Base-by-base conservation (phyloP, 2,329 filamentous ascomycete species). In the Monosporascus sp. region DNA sequence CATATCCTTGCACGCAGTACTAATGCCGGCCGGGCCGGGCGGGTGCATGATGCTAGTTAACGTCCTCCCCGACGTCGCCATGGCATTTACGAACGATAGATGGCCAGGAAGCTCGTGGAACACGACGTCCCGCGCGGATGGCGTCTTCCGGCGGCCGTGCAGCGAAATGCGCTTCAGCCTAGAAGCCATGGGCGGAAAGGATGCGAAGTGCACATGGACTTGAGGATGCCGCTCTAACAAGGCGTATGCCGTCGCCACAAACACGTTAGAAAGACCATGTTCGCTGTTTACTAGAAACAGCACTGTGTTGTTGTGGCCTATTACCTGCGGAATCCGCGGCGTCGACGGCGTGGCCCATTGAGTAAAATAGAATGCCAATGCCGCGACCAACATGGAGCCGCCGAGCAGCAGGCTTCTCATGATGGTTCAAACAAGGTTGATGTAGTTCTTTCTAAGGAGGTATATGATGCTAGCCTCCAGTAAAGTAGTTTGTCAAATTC, bases 221-320 rank as follows among this genome's bases (percentile, higher is more conserved):
- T 65, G 54, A 0, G 69, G 63, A 26, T 70, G 58, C 2, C 64
- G 59, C 19, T 71, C 68, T 3, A 72, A 47, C 6, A 74, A 54
- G 0, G 69, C 65, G 1, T 63, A 63, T n/a, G 60, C 57, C 5
- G 71, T 70, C 5, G 70, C 68, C 14, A 73, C 54, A 50, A 68
- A 68, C 19, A 72, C 70, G 46, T 74, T 74, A 9, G 65, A 66
- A 8, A 70, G 60, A 27, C 72, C 71, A 49, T 63, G 62, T 8
- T 70, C 65, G 8, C 57, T 57, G 53, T 67, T 66, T 20, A 63
- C 62, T 38, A 72, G 46, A 52, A 73, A 67, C 9, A 73, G 65
- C 16, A 70, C 61, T 2, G 67, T 69, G 45, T 67, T 66, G 49
- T 68, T 65, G 11, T 46, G 24, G 24, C 43, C 43, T 31, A 31